Base-by-base conservation (phyloP, 768 basidiomycete genomes). In the Pleurotus djamor region DNA sequence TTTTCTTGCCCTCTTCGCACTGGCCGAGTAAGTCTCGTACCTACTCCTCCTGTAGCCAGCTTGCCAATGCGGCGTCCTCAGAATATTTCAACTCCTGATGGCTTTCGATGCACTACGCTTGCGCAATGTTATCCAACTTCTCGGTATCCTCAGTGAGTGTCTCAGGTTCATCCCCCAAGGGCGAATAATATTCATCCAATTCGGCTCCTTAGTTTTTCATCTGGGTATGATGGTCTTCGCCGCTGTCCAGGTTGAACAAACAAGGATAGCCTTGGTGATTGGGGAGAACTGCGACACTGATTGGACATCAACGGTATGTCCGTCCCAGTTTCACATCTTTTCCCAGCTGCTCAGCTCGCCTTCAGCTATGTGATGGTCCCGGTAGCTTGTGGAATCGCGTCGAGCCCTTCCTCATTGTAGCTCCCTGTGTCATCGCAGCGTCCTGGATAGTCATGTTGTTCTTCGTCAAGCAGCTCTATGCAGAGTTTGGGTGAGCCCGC, bases 1-100 rank as follows among this genome's bases (percentile, higher is more conserved):
- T 71, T 94, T 93, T 69, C 83, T 94, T 4, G 90, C 90, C 3
- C 77, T 94, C 5, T 94, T 93, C 69, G 86, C 87, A 28, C 76
- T 94, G 8, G 92, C 89, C 59, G 91, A 91, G 92, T 92, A 68
- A 52, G 83, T 72, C 38, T 41, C 54, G 13, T 50, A 12, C 51
- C 37, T 47, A 41, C 32, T 47, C 6, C 10, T 12, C 58, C 35
- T 34, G 13, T 17, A n/a, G 16, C 36, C 36, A 37, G 44, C 57
- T 52, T 51, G 21, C 21, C 21, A 28, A 28, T n/a, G 21, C 21
- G 21, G 21, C 21, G 21, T 65, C 14, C 54, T 64, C 10, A 94
- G 92, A 70, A 59, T 92, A 1, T 94, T 94, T 61, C 91, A 93
- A 66, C 72, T 92, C 5, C 73, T 87, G 58, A 89, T 94, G 81